A percentile compares a stretch with the other conserved stretches of the same genome.
Evolutionary conservation across 75 land plant species (phyloP).

Genomic region (Pinus tabuliformis): DNA sequence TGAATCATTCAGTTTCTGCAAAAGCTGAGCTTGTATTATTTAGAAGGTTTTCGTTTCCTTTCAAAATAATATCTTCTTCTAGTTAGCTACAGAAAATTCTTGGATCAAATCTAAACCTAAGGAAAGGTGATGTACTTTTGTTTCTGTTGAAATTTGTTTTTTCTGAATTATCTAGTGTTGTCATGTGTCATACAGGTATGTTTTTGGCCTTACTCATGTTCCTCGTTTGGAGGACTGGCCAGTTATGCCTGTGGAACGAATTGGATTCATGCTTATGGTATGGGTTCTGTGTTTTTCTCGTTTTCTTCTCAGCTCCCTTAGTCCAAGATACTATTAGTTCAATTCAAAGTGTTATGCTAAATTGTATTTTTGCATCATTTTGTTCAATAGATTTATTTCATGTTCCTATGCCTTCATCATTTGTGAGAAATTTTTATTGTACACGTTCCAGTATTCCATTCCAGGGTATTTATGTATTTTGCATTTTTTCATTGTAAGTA

Average conservation of each 20-base stretch:
- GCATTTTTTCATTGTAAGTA: background rate
- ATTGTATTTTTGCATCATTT: background rate
- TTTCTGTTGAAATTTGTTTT: background rate
- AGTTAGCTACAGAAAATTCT: background rate
- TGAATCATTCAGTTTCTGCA: background rate
- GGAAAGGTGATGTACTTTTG: background rate
- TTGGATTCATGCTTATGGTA: slow-evolving; percentile 91
- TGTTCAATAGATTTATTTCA: background rate
- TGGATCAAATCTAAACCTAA: background rate
- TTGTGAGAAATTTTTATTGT: background rate
- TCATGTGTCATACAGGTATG: slow-evolving; percentile 63
- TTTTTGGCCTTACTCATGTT: slow-evolving; percentile 92
- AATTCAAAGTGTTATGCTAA: background rate
- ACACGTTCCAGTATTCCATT: background rate
- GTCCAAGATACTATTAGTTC: background rate
- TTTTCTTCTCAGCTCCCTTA: background rate
- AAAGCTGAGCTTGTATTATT: background rate
- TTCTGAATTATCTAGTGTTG: background rate
- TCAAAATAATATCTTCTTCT: background rate
- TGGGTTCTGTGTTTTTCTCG: background rate
- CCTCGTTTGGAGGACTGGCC: slow-evolving; percentile 99
- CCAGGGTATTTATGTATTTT: background rate
- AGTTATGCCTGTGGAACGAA: slow-evolving; percentile 96
- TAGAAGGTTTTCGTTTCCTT: background rate
- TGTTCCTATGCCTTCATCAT: background rate